phyloP scores from a whole-genome alignment of 2,329 filamentous ascomycete genomes.

The Ceratocystiopsis minuta region DNA sequence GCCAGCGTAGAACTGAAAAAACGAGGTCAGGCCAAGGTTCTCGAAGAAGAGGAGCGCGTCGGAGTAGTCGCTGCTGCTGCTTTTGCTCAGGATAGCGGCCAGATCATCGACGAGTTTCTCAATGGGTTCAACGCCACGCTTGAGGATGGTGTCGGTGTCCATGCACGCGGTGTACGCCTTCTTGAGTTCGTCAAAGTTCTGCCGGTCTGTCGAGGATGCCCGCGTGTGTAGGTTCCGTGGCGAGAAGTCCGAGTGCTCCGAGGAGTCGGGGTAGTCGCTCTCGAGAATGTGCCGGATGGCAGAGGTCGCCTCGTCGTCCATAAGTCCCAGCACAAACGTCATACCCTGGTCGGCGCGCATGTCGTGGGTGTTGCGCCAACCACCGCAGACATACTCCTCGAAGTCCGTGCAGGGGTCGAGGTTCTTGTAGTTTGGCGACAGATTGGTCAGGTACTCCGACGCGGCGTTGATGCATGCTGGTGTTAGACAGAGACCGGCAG shows the following conservation, averaged over 20 bases:
- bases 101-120: conserved; percentile 35
- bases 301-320: conserved; percentile 41
- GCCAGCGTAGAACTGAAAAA: conserved; percentile 18
- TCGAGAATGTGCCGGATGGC: conserved; percentile 46
- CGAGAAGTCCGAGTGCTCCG: conserved; percentile 25
- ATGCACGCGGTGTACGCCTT: conserved; percentile 47
- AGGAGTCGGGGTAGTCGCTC: conserved; percentile 29
- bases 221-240: conserved; percentile 18
- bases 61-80: conserved; percentile 15
- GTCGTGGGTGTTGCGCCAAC: conserved; percentile 46
- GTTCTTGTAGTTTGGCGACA: conserved; percentile 39
- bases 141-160: conserved; percentile 37
- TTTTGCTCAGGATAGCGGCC: conserved; percentile 20
- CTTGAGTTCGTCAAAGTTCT: conserved; percentile 50
- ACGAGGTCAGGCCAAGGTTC: conserved; percentile 24
- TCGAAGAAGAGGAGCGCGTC: conserved; percentile 29
- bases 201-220: conserved; percentile 29
- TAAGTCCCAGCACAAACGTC: conserved; percentile 40
- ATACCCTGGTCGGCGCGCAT: conserved; percentile 45
- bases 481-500: conserved; percentile 28
- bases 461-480: conserved; percentile 45
- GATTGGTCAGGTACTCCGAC: conserved; percentile 41
- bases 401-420: conserved; percentile 55
- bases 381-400: conserved; percentile 48
- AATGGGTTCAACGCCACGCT: conserved; percentile 37